phyloP scores from a whole-genome alignment of 2,329 filamentous ascomycete genomes.

The Pleoardoris graminearum region DNA sequence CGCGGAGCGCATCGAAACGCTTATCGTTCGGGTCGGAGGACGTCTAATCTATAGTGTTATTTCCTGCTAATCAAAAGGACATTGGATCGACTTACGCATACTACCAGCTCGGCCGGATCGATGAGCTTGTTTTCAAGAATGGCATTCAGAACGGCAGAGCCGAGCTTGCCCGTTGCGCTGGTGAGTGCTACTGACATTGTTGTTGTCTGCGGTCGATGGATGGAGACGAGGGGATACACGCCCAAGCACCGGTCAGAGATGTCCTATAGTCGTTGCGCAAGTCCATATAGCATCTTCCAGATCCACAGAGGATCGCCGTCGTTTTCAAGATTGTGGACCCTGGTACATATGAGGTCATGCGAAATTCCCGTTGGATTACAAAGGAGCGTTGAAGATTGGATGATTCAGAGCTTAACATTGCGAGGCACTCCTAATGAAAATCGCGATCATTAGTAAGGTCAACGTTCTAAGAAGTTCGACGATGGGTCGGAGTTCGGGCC shows the following conservation, averaged over 20 bases:
- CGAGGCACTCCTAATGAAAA: not conserved
- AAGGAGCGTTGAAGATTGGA: not conserved
- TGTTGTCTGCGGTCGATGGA: not conserved
- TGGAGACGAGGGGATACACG: no score
- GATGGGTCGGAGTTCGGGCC: not conserved
- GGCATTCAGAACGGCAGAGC: slow-evolving; percentile 48
- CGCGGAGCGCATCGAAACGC: slow-evolving; percentile 34
- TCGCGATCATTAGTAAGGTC: not conserved
- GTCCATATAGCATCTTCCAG: no score
- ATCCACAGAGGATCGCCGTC: no score
- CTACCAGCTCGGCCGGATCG: slow-evolving; percentile 43
- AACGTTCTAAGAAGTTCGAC: not conserved
- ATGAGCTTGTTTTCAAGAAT: slow-evolving; percentile 49
- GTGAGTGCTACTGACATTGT: slow-evolving; percentile 43
- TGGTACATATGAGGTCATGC: slow-evolving; percentile 1
- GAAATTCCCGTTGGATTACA: not conserved
- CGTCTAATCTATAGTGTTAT: slow-evolving; percentile 18
- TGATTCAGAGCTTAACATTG: not conserved
- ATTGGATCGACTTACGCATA: slow-evolving; percentile 42
- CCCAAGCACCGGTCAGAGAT: no score
- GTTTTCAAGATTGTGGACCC: not conserved
- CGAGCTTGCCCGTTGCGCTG: slow-evolving; percentile 52
- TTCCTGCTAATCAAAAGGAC: no score
- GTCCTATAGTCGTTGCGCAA: no score
- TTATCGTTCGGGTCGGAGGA: slow-evolving; percentile 20